A percentile compares a stretch with the other conserved stretches of the same genome.
These are phyloP conservation scores for Cytospora schulzeri DNA, from an alignment of 2,329 filamentous ascomycete species.

Conservation along the genomic window DNA sequence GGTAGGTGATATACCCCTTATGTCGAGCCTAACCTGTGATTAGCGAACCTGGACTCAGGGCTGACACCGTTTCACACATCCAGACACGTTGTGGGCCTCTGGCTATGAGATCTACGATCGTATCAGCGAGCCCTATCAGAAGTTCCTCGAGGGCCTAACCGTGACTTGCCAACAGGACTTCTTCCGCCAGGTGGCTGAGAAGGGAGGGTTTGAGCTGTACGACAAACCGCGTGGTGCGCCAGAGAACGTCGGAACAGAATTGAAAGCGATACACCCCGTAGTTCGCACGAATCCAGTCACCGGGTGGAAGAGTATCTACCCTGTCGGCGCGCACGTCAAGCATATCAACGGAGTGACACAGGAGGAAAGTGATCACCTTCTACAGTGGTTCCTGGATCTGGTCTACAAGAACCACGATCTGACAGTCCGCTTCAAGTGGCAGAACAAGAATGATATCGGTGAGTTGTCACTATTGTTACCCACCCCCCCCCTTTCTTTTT, in stretches of 20 bases:
- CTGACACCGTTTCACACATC: background rate
- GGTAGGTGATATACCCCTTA: slow-evolving; percentile 36
- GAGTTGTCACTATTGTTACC: slow-evolving; percentile 25
- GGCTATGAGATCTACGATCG: slow-evolving; percentile 53
- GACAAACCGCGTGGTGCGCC: slow-evolving; percentile 52
- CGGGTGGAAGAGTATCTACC: slow-evolving; percentile 60
- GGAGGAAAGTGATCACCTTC: slow-evolving; percentile 45
- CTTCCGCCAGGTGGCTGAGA: slow-evolving; percentile 43
- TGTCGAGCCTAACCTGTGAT: no score
- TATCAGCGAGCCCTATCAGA: slow-evolving; percentile 49
- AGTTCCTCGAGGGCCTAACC: slow-evolving; percentile 49
- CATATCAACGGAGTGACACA: slow-evolving; percentile 47
- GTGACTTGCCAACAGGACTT: slow-evolving; percentile 47
- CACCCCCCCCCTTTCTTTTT: no score
- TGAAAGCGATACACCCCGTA: slow-evolving; percentile 56
- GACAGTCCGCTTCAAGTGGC: slow-evolving; percentile 51
- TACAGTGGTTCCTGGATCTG: slow-evolving; percentile 44
- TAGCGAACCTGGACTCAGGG: background rate
- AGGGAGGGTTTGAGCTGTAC: slow-evolving; percentile 47
- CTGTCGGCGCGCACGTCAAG: slow-evolving; percentile 44
- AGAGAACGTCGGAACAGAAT: slow-evolving; percentile 53
- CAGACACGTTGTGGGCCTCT: slow-evolving; percentile 48
- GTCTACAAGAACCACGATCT: slow-evolving; percentile 52
- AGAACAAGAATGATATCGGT: slow-evolving; percentile 46
- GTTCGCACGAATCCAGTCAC: slow-evolving; percentile 65